Conservation (phyloP, 345 rosid genomes). For the Euphorbia lathyris region DNA sequence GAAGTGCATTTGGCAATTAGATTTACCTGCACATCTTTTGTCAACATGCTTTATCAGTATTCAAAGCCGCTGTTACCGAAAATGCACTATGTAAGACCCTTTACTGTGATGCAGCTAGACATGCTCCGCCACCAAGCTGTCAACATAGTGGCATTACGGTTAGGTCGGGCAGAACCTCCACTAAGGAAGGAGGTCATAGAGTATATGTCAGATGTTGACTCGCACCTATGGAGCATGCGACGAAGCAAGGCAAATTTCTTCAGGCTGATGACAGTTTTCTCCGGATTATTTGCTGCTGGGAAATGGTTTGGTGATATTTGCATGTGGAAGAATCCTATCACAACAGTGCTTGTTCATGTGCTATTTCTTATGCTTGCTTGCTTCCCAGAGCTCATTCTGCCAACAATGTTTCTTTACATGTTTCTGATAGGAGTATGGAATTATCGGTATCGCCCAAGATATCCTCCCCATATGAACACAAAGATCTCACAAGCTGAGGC, state of each 20-base stretch:
- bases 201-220: slow-evolving; percentile 35
- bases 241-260: slow-evolving; percentile 34
- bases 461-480: slow-evolving; percentile 37
- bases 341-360: slow-evolving; percentile 34
- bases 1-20: slow-evolving; percentile 36
- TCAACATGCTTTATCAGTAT: slow-evolving; percentile 33
- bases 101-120: slow-evolving; percentile 29
- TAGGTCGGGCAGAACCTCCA: slow-evolving; percentile 37
- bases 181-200: slow-evolving; percentile 34
- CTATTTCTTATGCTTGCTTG: slow-evolving; percentile 35
- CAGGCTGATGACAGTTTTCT: slow-evolving; percentile 33
- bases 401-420: slow-evolving; percentile 33
- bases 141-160: slow-evolving; percentile 31
- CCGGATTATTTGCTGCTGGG: slow-evolving; percentile 30
- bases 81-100: slow-evolving; percentile 37
- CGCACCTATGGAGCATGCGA: slow-evolving; percentile 38
- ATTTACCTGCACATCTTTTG: slow-evolving; percentile 31
- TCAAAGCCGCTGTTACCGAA: slow-evolving; percentile 27
- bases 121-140: slow-evolving; percentile 37
- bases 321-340: slow-evolving; percentile 34
- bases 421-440: slow-evolving; percentile 35
- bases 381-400: slow-evolving; percentile 36
- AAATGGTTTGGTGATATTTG: slow-evolving; percentile 34
- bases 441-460: slow-evolving; percentile 31
- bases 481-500: slow-evolving; percentile 35